Evolutionary conservation across 2,329 filamentous ascomycete species (phyloP).

Genomic region (Helicocarpus griseus): DNA sequence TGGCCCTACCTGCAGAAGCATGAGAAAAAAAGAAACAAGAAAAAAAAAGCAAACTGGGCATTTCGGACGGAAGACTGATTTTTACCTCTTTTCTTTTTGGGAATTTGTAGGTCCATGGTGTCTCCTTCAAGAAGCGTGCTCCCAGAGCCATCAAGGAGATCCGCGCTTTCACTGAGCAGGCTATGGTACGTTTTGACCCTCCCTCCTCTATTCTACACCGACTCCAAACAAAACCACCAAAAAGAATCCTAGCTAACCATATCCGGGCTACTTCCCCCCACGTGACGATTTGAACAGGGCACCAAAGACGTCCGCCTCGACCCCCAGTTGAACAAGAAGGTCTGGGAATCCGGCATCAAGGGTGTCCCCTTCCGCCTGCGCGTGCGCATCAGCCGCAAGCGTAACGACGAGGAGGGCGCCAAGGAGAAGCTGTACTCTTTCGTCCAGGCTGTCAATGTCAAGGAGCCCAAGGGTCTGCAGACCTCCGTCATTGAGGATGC

Average conservation of each 20-base stretch:
- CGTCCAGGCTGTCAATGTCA: constrained; percentile 99
- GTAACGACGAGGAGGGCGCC: constrained; percentile 99
- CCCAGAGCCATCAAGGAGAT: constrained; percentile 99
- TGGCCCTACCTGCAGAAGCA: constrained; percentile 24
- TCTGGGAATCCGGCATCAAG: constrained; percentile 99
- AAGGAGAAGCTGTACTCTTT: constrained; percentile 99
- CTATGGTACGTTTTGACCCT: constrained; percentile 68
- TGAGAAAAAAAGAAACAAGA: constrained; percentile 17
- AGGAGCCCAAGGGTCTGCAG: constrained; percentile 95
- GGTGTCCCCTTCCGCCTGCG: constrained; percentile 95
- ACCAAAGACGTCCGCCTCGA: constrained; percentile 95
- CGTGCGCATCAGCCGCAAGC: constrained; percentile 97
- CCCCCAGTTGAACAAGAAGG: constrained; percentile 99
- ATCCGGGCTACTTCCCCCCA: not conserved
- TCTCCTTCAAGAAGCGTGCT: constrained; percentile 99
- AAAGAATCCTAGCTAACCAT: constrained; percentile 4
- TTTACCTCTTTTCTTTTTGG: constrained; percentile 27
- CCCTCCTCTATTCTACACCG: constrained; percentile 2
- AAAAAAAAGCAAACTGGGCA: constrained; percentile 14
- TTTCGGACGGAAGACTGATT: constrained; percentile 62
- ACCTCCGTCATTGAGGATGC: constrained; percentile 73
- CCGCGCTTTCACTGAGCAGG: constrained; percentile 80
- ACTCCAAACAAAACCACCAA: not conserved
- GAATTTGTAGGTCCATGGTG: constrained; percentile 72
- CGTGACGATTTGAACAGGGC: constrained; percentile 49